Percentiles rank a stretch among this genome's conserved stretches.
These are phyloP conservation scores for Suhomyces sp. DNA, from an alignment of 805 yeast species.

Conservation along the genomic window DNA sequence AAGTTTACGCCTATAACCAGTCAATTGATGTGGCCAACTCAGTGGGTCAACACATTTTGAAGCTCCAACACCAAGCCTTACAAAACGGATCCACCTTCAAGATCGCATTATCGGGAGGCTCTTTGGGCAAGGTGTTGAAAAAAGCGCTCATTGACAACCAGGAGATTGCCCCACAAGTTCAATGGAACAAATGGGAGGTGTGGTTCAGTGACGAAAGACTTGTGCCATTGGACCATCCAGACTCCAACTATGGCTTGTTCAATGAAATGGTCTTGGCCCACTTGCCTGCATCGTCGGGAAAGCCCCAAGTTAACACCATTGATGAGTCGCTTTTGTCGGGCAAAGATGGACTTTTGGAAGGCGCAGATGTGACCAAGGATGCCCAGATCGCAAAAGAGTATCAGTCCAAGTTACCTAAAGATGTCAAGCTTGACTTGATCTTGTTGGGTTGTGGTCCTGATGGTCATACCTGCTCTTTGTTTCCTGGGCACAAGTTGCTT, in stretches of 20 bases:
- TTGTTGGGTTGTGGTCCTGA: slow-evolving; percentile 93
- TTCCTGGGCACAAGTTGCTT: slow-evolving; percentile 77
- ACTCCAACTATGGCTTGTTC: slow-evolving; percentile 83
- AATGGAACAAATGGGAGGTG: slow-evolving; percentile 76
- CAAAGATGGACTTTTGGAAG: slow-evolving; percentile 39
- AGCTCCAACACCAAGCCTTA: slow-evolving; percentile 61
- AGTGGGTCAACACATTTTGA: slow-evolving; percentile 61
- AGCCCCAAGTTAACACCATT: slow-evolving; percentile 66
- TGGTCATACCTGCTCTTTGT: slow-evolving; percentile 91
- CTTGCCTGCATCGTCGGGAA: slow-evolving; percentile 35
- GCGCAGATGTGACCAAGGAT: slow-evolving; percentile 48
- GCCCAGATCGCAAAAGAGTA: slow-evolving; percentile 59
- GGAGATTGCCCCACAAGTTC: slow-evolving; percentile 40
- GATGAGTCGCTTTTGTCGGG: slow-evolving; percentile 59
- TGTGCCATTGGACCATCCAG: slow-evolving; percentile 77
- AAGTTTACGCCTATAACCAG: slow-evolving; percentile 50
- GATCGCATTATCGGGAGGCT: slow-evolving; percentile 89
- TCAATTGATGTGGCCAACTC: slow-evolving; percentile 60
- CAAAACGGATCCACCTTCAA: slow-evolving; percentile 48
- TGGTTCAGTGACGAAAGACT: slow-evolving; percentile 90
- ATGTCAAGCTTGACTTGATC: slow-evolving; percentile 55
- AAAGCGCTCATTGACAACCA: slow-evolving; percentile 63
- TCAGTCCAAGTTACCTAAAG: slow-evolving; percentile 52
- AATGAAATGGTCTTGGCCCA: slow-evolving; percentile 57
- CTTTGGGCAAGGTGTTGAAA: slow-evolving; percentile 70